Base-by-base conservation (phyloP, 78 protist genomes). In the Dictyostelium brefeldianum region DNA sequence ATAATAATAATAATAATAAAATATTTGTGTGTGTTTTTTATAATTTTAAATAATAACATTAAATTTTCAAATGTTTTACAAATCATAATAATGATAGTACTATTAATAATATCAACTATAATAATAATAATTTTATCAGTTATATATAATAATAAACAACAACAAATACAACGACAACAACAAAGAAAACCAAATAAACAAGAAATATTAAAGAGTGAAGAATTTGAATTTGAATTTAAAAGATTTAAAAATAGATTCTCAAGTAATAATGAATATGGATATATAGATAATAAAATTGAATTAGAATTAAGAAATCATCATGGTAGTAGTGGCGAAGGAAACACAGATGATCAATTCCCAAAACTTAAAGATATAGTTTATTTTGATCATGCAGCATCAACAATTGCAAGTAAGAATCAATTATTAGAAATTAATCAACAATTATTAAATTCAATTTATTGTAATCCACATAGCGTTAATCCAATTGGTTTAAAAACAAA, bases 401-500 rank as follows among this genome's bases (percentile, higher is more conserved):
- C 96, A 31, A 15, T 80, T 10, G 36, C 46, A 14, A 57, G 81
- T 1, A 53, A 41, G 9, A 14, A 18, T 9, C 92, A 83, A 53
- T n/a, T 92, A 2, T 87, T 59, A 9, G 48, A 31, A 11, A 48
- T 75, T 2, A 31, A n/a, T 5, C 29, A 50, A 10, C 78, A 79
- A 29, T 12, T 85, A 17, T 11, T 31, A 53, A 29, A 41, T 20
- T 46, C 22, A n/a, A 57, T 90, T 31, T 89, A 43, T 80, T 71
- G 80, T 22, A 94, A 94, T 62, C 96, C 96, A 15, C 96, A 91
- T 54, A n/a, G 67, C 31, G 22, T 62, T 15, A 78, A 94, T 47
- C 89, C 83, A 18, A 51, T 81, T 47, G 83, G 84, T 11, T 41
- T 81, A n/a, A 53, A 57, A 17, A 74, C 92, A 6, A 87, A 7